These are phyloP conservation scores for Mycena amicta DNA, from an alignment of 768 basidiomycete genomes.

Conservation along the genomic window DNA sequence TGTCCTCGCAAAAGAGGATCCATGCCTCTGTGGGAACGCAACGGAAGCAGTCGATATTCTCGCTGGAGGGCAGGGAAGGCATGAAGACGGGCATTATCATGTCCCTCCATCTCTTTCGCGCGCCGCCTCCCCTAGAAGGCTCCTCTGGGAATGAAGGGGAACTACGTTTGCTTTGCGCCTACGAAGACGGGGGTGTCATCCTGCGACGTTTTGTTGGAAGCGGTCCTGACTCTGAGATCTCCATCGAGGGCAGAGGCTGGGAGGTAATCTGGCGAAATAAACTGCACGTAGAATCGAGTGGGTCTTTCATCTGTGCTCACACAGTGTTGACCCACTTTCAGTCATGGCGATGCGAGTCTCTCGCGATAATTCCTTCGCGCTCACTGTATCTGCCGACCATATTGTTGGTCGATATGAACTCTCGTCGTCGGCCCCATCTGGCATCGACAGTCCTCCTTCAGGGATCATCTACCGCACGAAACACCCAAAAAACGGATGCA, in stretches of 20 bases:
- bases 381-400: constrained; percentile 88
- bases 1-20: constrained; percentile 68
- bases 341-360: constrained; percentile 89
- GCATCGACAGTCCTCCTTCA: too few species aligned
- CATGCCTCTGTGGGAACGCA: constrained; percentile 85
- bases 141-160: constrained; percentile 39
- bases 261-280: constrained; percentile 66
- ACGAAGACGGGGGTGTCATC: constrained; percentile 87
- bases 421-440: constrained; percentile 33
- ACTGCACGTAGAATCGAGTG: constrained; percentile 75
- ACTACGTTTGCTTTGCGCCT: constrained; percentile 71
- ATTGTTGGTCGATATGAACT: constrained; percentile 68
- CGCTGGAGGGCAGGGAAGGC: constrained; percentile 51
- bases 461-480: constrained; percentile 59
- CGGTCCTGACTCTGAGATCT: constrained; percentile 41
- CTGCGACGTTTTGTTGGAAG: constrained; percentile 52
- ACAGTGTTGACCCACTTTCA: constrained; percentile 27
- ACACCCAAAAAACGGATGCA: constrained; percentile 74
- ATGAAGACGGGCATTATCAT: constrained; percentile 80
- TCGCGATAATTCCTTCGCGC: constrained; percentile 54
- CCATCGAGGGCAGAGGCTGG: constrained; percentile 78
- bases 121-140: constrained; percentile 13
- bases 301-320: constrained; percentile 23
- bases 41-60: constrained; percentile 36
- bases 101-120: constrained; percentile 71